Evolutionary conservation across 2,329 filamentous ascomycete species (phyloP), one percentile per base, ranked within the genome.

Genomic region (Xylaria sp.): DNA sequence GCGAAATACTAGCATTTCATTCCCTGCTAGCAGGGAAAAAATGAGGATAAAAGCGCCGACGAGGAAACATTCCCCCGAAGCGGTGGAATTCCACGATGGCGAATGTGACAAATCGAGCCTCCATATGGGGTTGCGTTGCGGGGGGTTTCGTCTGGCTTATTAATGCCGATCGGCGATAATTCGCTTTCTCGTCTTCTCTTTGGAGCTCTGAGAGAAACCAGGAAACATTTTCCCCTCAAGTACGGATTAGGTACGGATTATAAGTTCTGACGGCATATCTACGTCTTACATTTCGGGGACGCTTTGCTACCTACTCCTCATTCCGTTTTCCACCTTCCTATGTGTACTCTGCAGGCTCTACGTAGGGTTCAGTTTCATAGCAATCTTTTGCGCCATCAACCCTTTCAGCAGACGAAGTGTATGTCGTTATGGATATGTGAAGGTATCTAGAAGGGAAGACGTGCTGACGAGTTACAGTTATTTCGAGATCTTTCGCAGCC

Each of bases 401-500:
- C 64, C 62, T 63, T 66, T 60, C 51, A 67, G 13, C 61, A 59
- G 54, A 57, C 60, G 30, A 48, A 55, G 2, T 55, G 65, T 68
- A 60, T 57, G 64, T 30, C 16, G 16, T 16, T 16, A 37, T 37
- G 37, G 8, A 42, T 42, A 42, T 9, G 7, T 3, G 9, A 13
- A 42, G 37, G 9, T 37, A 6, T 37, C 16, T 16, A 16, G 23
- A 30, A 30, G 23, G 23, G 37, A 42, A 42, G 7, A 9, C 7
- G 37, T 42, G 9, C 37, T 42, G 11, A 42, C 11, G 8, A 13
- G 37, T 13, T 13, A 3, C 37, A 42, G 37, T 42, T 13, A 42
- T 16, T 16, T 47, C 30, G 10, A 69, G 70, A 62, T 59, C 67
- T 35, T 72, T 78, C 49, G 76, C 78, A 68, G 78, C 76, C 66